These are phyloP conservation scores for Penicillium lagena DNA, from an alignment of 495 filamentous ascomycete genomes.

Conservation along the genomic window DNA sequence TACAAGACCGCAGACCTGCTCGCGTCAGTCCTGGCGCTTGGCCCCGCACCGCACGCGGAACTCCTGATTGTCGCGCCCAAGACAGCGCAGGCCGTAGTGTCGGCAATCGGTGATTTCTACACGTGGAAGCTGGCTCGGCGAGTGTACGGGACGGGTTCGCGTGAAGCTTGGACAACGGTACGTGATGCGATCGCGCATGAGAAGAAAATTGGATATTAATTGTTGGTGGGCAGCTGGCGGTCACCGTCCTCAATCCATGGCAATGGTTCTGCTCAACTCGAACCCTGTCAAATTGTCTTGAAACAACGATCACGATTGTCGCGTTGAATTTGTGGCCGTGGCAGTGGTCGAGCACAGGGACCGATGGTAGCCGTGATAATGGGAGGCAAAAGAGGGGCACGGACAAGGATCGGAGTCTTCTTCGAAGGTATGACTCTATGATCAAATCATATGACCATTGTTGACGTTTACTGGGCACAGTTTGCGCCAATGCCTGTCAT, in stretches of 20 bases:
- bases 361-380: slow-evolving; percentile 1
- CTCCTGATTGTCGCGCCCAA: slow-evolving; percentile 69
- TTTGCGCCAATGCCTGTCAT: slow-evolving; percentile 59
- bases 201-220: background rate
- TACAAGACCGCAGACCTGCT: slow-evolving; percentile 58
- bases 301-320: slow-evolving; percentile 77
- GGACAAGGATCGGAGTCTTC: slow-evolving; percentile 2
- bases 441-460: slow-evolving; percentile 1
- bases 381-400: slow-evolving; percentile 2
- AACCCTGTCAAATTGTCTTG: slow-evolving; percentile 88
- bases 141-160: slow-evolving; percentile 61
- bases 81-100: slow-evolving; percentile 67
- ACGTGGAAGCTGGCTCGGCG: slow-evolving; percentile 77
- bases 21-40: slow-evolving; percentile 42
- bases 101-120: slow-evolving; percentile 76
- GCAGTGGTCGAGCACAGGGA: slow-evolving; percentile 42
- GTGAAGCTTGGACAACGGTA: slow-evolving; percentile 65
- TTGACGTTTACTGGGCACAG: slow-evolving; percentile 19
- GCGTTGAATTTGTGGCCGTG: slow-evolving; percentile 87
- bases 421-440: slow-evolving; percentile 4
- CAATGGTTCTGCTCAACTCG: slow-evolving; percentile 94
- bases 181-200: slow-evolving; percentile 9
- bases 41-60: slow-evolving; percentile 46
- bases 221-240: slow-evolving; percentile 35
- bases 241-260: slow-evolving; percentile 83